Conservation (phyloP, 768 basidiomycete genomes). For the Coprinellus aureogranulatus region DNA sequence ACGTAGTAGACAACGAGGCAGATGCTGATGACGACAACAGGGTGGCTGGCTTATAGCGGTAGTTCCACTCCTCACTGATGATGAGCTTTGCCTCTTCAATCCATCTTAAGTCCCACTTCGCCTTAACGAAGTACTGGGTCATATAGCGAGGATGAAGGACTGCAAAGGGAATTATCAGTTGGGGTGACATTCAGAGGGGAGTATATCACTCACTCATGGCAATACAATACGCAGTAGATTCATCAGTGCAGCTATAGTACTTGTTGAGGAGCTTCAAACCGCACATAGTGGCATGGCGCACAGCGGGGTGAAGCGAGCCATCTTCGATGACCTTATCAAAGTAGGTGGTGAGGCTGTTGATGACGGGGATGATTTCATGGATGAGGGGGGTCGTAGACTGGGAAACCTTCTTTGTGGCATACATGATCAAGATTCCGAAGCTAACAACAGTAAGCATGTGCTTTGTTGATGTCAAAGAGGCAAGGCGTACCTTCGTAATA, state of each 20-base stretch:
- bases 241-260: conserved; percentile 31
- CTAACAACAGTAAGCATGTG: background rate
- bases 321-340: conserved; percentile 19
- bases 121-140: conserved; percentile 21
- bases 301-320: background rate
- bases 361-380: conserved; percentile 27
- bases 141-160: conserved; percentile 27
- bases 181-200: background rate
- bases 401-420: conserved; percentile 23
- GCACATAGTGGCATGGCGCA: conserved; percentile 17
- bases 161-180: conserved; percentile 12
- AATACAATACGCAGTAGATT: conserved; percentile 29
- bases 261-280: conserved; percentile 28
- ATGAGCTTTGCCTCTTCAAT: conserved; percentile 21
- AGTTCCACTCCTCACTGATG: conserved; percentile 14
- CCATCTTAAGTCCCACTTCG: conserved; percentile 23
- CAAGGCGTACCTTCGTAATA: background rate
- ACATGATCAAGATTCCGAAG: conserved; percentile 8
- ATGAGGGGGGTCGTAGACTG: conserved; percentile 17
- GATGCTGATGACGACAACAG: background rate
- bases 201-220: conserved; percentile 29
- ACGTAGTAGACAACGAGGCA: background rate
- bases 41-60: conserved; percentile 14
- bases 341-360: conserved; percentile 21
- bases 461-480: background rate